A percentile compares a stretch with the other conserved stretches of the same genome.
Conservation (phyloP, 2,329 filamentous ascomycete genomes). For the Alternaria ethzedia region DNA sequence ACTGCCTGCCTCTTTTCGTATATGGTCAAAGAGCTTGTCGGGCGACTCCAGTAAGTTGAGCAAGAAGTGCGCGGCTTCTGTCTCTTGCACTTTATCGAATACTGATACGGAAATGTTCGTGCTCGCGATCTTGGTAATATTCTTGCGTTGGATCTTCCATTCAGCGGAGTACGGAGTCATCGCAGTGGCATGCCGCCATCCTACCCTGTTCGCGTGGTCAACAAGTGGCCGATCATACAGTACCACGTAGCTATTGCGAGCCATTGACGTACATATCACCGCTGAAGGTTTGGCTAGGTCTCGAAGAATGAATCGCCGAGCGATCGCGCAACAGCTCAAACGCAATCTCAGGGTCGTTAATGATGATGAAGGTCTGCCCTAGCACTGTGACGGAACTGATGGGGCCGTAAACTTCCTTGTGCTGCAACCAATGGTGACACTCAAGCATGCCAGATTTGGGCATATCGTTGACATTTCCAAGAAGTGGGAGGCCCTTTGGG, state of each 20-base stretch:
- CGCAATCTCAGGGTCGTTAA: conserved; percentile 30
- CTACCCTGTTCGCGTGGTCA: conserved; percentile 12
- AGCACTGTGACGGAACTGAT: conserved; percentile 33
- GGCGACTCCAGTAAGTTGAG: conserved; percentile 27
- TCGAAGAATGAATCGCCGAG: conserved; percentile 28
- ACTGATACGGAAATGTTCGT: conserved; percentile 21
- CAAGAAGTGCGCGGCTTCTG: conserved; percentile 29
- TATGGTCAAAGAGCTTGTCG: conserved; percentile 28
- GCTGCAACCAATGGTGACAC: conserved; percentile 52
- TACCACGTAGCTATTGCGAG: too few relatives aligned
- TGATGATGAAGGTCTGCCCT: conserved; percentile 32
- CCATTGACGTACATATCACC: conserved; percentile 30
- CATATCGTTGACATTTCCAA: conserved; percentile 60
- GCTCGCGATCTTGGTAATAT: conserved; percentile 30
- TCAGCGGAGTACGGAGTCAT: conserved; percentile 20
- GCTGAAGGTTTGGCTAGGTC: conserved; percentile 25
- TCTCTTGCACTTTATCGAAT: conserved; percentile 31
- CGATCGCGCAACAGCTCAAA: conserved; percentile 33
- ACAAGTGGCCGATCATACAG: too few relatives aligned
- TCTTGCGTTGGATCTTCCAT: conserved; percentile 32
- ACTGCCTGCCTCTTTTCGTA: conserved; percentile 32
- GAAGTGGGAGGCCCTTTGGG: conserved; percentile 54
- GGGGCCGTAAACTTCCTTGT: conserved; percentile 46
- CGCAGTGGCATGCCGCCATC: conserved; percentile 26
- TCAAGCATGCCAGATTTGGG: conserved; percentile 49